Percentiles rank a stretch among this genome's conserved stretches.
Conservation (phyloP, 2,329 filamentous ascomycete species). For the Teratosphaeria pseudoeucalypti region DNA sequence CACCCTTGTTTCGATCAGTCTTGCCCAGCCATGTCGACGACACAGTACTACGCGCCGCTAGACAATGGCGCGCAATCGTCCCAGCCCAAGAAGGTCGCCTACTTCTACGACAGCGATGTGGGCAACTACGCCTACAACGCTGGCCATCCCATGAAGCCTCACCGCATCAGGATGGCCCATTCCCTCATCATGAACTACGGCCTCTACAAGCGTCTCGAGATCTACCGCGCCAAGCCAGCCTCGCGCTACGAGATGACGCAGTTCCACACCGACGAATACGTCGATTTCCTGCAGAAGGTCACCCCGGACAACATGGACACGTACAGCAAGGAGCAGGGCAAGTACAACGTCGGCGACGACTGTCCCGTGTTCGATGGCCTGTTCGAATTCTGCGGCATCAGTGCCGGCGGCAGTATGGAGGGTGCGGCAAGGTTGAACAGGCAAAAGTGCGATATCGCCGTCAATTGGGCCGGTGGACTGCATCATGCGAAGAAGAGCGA, state of each 20-base stretch:
- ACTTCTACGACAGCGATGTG: conserved; percentile 97
- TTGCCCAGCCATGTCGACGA: neutral
- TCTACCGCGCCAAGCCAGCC: conserved; percentile 43
- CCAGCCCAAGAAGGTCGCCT: conserved; percentile 75
- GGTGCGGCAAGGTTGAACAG: conserved; percentile 58
- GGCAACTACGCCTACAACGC: conserved; percentile 94
- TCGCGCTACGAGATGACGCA: conserved; percentile 63
- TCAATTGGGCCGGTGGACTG: conserved; percentile 42
- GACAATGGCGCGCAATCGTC: conserved; percentile 15
- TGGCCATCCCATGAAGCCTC: conserved; percentile 58
- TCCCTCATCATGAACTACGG: conserved; percentile 63
- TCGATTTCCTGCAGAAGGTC: conserved; percentile 69
- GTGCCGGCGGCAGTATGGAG: conserved; percentile 60
- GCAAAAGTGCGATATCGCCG: conserved; percentile 57
- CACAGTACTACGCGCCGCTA: conserved; percentile 1
- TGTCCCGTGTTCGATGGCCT: conserved; percentile 59
- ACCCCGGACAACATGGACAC: conserved; percentile 98
- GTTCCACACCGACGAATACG: conserved; percentile 63
- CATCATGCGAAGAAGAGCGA: conserved; percentile 41
- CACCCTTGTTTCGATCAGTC: neutral
- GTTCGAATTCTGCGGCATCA: conserved; percentile 62
- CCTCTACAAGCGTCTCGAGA: conserved; percentile 64
- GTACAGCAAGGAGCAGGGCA: conserved; percentile 81
- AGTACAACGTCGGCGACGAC: conserved; percentile 55
- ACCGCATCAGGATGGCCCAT: conserved; percentile 55